Percentiles rank a stretch among this genome's conserved stretches.
These are phyloP conservation scores for Diplogelasinospora grovesii DNA, from an alignment of 495 filamentous ascomycete species.

Conservation along the genomic window DNA sequence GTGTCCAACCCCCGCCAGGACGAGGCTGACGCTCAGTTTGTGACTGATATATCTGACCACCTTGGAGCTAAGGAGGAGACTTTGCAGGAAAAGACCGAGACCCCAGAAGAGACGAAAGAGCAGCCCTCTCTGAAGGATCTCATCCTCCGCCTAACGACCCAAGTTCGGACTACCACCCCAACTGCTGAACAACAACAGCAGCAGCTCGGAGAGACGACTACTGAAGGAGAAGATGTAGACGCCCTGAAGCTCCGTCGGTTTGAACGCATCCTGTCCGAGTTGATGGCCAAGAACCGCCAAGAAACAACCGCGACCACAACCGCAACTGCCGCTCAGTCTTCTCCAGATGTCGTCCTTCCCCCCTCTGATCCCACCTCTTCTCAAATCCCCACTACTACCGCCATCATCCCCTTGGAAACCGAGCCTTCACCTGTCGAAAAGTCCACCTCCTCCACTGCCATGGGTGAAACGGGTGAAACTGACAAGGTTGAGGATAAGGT, in stretches of 20 bases:
- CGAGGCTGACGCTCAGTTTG: too few species aligned
- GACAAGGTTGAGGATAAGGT: too few species aligned
- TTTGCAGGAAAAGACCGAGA: slow-evolving; percentile 10
- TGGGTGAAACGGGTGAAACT: slow-evolving; percentile 7
- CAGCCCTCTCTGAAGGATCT: slow-evolving; percentile 21
- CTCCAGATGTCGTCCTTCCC: too few species aligned
- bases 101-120: slow-evolving; percentile 12
- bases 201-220: not conserved
- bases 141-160: slow-evolving; percentile 17
- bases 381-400: not conserved
- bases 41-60: too few species aligned
- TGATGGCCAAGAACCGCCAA: slow-evolving; percentile 21
- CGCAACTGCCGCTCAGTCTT: too few species aligned
- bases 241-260: slow-evolving; percentile 31
- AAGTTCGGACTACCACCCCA: slow-evolving; percentile 4
- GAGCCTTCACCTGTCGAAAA: slow-evolving; percentile 1
- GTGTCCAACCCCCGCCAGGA: not conserved
- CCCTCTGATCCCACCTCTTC: too few species aligned
- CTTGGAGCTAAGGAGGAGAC: not conserved
- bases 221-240: slow-evolving; percentile 15
- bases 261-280: slow-evolving; percentile 32
- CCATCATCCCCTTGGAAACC: not conserved
- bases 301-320: not conserved
- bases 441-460: not conserved
- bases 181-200: slow-evolving; percentile 3